These are phyloP conservation scores for Arxiozyma telluris DNA, from an alignment of 1,139 yeast genomes.

Conservation along the genomic window DNA sequence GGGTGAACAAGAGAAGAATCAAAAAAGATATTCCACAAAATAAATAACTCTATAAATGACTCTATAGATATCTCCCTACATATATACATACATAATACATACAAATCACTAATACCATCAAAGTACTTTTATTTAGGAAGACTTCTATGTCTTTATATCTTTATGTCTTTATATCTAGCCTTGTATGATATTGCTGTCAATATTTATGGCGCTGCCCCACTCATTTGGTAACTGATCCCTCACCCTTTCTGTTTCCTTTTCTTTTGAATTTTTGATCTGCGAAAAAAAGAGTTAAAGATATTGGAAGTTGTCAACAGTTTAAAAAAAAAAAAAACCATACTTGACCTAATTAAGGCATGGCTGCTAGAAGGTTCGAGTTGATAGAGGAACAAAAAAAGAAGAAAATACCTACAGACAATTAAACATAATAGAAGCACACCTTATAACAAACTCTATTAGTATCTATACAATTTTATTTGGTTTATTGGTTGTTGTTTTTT, in stretches of 20 bases:
- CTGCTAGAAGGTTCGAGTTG: neutral
- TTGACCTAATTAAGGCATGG: neutral
- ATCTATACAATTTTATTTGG: neutral
- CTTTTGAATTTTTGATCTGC: neutral
- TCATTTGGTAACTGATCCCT: neutral
- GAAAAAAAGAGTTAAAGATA: too few relatives aligned
- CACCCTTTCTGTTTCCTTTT: neutral
- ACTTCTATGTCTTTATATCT: neutral
- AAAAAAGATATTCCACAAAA: conserved; percentile 6
- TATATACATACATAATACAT: too few relatives aligned
- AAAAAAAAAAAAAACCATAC: too few relatives aligned
- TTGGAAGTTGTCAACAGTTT: neutral
- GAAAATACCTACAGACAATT: too few relatives aligned
- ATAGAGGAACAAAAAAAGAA: too few relatives aligned
- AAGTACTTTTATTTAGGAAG: neutral
- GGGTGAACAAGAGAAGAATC: conserved; percentile 40
- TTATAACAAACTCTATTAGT: neutral
- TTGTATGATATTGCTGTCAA: neutral
- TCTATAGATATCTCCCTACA: neutral
- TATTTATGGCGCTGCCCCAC: too few relatives aligned
- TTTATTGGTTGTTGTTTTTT: neutral
- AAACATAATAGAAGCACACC: too few relatives aligned
- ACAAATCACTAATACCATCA: too few relatives aligned
- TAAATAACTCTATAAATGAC: neutral
- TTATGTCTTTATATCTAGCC: too few relatives aligned